Base-by-base conservation (phyloP, 805 yeast species). In the Starmera caribaea region DNA sequence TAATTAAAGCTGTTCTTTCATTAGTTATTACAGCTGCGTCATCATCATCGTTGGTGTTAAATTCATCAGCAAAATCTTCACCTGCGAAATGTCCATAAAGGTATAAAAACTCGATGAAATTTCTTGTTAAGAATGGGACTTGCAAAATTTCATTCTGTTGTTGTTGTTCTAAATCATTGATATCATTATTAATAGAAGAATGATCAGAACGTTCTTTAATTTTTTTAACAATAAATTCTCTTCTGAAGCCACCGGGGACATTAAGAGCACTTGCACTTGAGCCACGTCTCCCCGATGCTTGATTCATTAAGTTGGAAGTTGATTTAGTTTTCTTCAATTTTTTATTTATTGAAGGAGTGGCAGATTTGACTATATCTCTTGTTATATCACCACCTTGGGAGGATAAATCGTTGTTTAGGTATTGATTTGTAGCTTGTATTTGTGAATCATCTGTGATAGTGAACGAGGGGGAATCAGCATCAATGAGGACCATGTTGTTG, bases 21-120 rank as follows among this genome's bases (percentile, higher is more conserved):
- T 57, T 51, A 9, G 43, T 40, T 11, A 33, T 35, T 30, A 15
- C 21, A 15, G 16, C 17, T 3, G 16, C 54, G 44, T 44, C 51
- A 32, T 50, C 26, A 9, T 15, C 27, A 16, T 31, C 29, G 2
- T 63, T 51, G 17, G 62, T 64, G 35, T 11, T 12, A 3, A 28
- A 28, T 28, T 68, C 75, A 36, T 68, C 76, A 21, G 53, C 90
- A 39, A 83, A 68, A 32, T 79, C 75, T 58, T 83, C 92, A 54
- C 94, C 94, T 3, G 92, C 92, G 60, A 84, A 84, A 63, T 84
- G 90, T 7, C 94, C 94, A 58, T 84, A 84, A 8, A 84, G 69
- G 45, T 83, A 78, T 35, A 84, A 63, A 52, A 84, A 84, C 56
- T 84, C 92, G 48, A 83, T 66, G 46, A 84, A 84, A 57, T 83